Base-by-base conservation (phyloP, 2,329 filamentous ascomycete genomes). In the Cladorrhinum sp. region DNA sequence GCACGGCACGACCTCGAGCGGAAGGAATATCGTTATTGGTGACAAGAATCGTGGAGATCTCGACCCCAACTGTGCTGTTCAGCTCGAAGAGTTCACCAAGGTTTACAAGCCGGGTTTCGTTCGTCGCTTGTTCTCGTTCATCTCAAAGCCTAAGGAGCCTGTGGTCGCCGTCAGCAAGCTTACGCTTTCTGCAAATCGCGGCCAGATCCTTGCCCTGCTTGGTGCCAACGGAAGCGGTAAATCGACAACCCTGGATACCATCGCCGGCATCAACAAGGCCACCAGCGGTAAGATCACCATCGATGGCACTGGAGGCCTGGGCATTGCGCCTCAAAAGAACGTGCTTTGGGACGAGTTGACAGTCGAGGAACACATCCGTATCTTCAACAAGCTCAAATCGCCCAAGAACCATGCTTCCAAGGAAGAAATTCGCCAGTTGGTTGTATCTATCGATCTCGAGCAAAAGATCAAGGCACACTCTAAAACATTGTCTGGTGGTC, bases 141-240 rank as follows among this genome's bases (percentile, higher is more conserved):
- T 80, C 16, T 73, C 73, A 30, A 77, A 76, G 62, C 75, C 79
- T 2, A 81, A 80, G n/a, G 82, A 87, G 39, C 86, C 86, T 0
- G 91, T 96, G 0, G 74, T 88, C n/a, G 93, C 93, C 2, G 92
- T 97, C 46, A 82, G 92, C 62, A 79, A 86, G 46, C 77, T 97
- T 39, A 88, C 82, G 56, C 79, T 97, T 53, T 82, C 83, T 18
- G 90, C 91, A 2, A 81, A 84, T 2, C 85, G 86, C 64, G 93
- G 93, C 1, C 88, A 96, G 68, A 96, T 97, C 57, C 83, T 96
- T 70, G 90, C 93, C 1, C 79, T 97, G 0, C 82, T 97, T 0
- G 93, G 93, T 39, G 91, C 92, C 5, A 97, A 97, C 71, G 93
- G 93, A 18, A 92, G 87, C 67, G 93, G 93, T 36, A 97, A 97